Conservation (phyloP, 192 early-diverging fungal genomes). For the Mortierella claussenii region DNA sequence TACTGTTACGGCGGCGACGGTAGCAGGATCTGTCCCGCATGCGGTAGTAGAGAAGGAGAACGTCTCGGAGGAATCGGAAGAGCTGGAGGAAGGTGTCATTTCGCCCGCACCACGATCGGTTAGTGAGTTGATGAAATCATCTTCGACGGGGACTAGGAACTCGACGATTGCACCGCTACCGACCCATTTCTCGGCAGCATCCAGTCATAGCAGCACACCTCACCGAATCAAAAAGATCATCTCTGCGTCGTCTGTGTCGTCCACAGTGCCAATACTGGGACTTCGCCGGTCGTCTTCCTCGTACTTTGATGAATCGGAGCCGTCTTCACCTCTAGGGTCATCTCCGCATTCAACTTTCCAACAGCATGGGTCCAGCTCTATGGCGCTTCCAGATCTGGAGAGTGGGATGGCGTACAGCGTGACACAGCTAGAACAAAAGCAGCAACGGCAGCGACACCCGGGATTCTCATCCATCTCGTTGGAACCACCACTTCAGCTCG, state of each 20-base stretch:
- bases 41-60: no score
- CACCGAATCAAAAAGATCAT: constrained; percentile 46
- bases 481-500: no score
- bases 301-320: constrained; percentile 39
- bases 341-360: constrained; percentile 14
- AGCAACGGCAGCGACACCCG: neutral
- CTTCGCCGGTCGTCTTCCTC: constrained; percentile 21
- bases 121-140: constrained; percentile 1
- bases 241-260: constrained; percentile 36
- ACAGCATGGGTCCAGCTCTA: constrained; percentile 10
- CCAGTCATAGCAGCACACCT: neutral
- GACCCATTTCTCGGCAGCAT: constrained; percentile 13
- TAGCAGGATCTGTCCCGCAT: no score
- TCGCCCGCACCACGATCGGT: neutral
- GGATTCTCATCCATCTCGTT: neutral
- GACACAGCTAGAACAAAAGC: neutral
- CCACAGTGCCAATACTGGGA: constrained; percentile 35
- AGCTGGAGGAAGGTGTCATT: no score
- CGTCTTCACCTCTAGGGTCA: constrained; percentile 38
- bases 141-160: constrained; percentile 6
- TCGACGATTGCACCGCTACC: constrained; percentile 31
- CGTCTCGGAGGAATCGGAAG: no score
- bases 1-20: neutral
- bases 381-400: constrained; percentile 27
- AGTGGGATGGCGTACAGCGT: neutral